Conservation (phyloP, 208 protist genomes). For the Vickermania spadyakhi region DNA sequence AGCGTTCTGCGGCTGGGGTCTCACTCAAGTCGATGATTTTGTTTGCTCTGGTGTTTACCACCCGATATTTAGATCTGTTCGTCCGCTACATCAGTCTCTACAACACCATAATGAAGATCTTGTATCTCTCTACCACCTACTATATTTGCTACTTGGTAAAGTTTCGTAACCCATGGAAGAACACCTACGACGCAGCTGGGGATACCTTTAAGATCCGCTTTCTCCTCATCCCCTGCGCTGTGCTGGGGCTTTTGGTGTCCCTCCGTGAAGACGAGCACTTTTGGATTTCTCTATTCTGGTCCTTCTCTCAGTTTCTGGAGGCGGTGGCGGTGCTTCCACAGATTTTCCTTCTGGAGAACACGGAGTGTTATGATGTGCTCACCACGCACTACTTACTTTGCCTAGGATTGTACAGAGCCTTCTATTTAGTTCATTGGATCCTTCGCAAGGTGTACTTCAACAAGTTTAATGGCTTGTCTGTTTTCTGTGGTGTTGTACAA, state of each 20-base stretch:
- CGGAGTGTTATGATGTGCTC: constrained; percentile 88
- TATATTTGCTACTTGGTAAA: constrained; percentile 92
- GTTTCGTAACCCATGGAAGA: constrained; percentile 84
- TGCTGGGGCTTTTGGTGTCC: constrained; percentile 47
- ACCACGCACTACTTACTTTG: constrained; percentile 94
- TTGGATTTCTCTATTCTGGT: constrained; percentile 85
- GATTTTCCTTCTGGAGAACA: constrained; percentile 93
- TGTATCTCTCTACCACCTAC: constrained; percentile 83
- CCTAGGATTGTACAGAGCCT: constrained; percentile 89
- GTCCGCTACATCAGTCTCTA: constrained; percentile 76
- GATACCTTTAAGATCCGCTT: constrained; percentile 88
- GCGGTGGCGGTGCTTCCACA: constrained; percentile 94
- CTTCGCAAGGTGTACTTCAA: constrained; percentile 69
- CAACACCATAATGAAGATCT: constrained; percentile 93
- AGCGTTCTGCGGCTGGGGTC: constrained; percentile 82
- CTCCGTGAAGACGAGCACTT: constrained; percentile 23
- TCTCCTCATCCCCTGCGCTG: constrained; percentile 67
- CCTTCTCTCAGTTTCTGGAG: constrained; percentile 95
- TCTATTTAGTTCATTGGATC: constrained; percentile 96
- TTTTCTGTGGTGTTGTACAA: constrained; percentile 84
- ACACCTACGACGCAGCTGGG: constrained; percentile 84
- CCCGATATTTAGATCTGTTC: constrained; percentile 93
- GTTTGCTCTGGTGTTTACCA: constrained; percentile 88
- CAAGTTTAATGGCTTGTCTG: constrained; percentile 59
- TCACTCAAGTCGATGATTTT: constrained; percentile 93